phyloP scores from a whole-genome alignment of 192 early-diverging fungal genomes.

The Rhizophagus sp. region DNA sequence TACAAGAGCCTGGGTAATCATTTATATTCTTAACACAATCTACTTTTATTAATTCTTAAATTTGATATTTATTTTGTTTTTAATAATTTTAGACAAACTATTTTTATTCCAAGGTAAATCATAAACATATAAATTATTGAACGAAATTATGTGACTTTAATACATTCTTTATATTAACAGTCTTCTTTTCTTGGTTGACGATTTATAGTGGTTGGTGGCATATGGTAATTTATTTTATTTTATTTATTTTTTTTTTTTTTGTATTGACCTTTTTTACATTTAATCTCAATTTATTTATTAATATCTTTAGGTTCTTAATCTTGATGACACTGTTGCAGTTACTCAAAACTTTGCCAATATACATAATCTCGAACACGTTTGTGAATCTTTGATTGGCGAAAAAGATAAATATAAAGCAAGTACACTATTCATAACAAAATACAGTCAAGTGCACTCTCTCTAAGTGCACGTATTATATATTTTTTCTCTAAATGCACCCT shows the following conservation, averaged over 20 bases:
- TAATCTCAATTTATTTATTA: not conserved
- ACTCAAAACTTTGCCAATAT: slow-evolving; percentile 46
- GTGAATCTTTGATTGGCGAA: slow-evolving; percentile 30
- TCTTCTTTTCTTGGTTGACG: not conserved
- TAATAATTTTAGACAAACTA: slow-evolving; percentile 37
- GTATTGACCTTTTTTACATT: not conserved
- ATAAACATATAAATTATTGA: not conserved
- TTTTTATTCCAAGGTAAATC: slow-evolving; percentile 45
- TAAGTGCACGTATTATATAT: no score
- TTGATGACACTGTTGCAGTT: slow-evolving; percentile 45
- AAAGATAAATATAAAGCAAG: slow-evolving; percentile 3
- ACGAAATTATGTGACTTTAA: not conserved
- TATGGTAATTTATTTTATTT: slow-evolving; percentile 29
- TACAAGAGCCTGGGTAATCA: slow-evolving; percentile 45
- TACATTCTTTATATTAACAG: slow-evolving; percentile 2
- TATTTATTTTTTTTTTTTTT: no score
- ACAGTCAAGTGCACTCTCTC: no score
- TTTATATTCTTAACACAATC: not conserved
- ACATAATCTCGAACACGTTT: slow-evolving; percentile 31
- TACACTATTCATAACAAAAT: not conserved
- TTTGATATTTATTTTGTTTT: not conserved
- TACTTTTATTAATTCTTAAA: not conserved
- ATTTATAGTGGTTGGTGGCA: slow-evolving; percentile 44
- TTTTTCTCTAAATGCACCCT: no score
- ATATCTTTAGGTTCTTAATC: slow-evolving; percentile 32